Evolutionary conservation across 257 asterid species (phyloP).

Genomic region (Salvia rosmarinus): DNA sequence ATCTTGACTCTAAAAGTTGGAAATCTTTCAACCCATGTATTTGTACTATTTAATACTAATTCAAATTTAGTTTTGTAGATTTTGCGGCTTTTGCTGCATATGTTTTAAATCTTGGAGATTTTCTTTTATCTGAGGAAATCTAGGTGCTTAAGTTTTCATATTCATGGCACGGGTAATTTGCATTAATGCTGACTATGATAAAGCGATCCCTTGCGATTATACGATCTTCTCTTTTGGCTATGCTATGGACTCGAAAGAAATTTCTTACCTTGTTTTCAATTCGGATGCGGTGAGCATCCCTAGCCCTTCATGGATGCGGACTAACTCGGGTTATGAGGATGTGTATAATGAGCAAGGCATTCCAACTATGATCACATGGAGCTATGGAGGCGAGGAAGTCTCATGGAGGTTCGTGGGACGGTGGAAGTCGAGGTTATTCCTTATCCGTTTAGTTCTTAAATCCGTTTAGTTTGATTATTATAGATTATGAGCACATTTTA

Average conservation of each 20-base stretch:
- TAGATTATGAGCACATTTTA: constrained; percentile 35
- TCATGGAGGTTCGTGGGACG: too few species aligned
- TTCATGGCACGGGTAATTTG: too few species aligned
- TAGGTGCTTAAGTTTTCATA: too few species aligned
- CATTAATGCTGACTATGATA: not conserved
- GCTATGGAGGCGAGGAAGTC: too few species aligned
- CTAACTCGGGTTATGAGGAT: constrained; percentile 64
- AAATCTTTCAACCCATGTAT: constrained; percentile 15
- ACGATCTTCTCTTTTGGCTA: not conserved
- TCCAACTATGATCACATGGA: too few species aligned
- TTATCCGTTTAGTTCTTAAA: constrained; percentile 41
- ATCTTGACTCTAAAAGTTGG: constrained; percentile 13
- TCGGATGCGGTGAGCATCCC: constrained; percentile 85
- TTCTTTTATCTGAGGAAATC: not conserved
- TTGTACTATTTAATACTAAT: too few species aligned
- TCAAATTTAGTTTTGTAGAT: not conserved
- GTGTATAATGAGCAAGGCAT: too few species aligned
- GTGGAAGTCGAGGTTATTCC: too few species aligned
- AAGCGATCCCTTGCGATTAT: not conserved
- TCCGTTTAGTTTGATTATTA: constrained; percentile 2
- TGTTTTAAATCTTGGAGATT: not conserved
- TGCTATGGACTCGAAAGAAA: constrained; percentile 23
- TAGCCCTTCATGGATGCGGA: constrained; percentile 87
- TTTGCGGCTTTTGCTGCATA: not conserved
- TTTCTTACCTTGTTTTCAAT: constrained; percentile 25